Conservation (phyloP, 2,329 filamentous ascomycete species). For the Karstenula rhodostoma region DNA sequence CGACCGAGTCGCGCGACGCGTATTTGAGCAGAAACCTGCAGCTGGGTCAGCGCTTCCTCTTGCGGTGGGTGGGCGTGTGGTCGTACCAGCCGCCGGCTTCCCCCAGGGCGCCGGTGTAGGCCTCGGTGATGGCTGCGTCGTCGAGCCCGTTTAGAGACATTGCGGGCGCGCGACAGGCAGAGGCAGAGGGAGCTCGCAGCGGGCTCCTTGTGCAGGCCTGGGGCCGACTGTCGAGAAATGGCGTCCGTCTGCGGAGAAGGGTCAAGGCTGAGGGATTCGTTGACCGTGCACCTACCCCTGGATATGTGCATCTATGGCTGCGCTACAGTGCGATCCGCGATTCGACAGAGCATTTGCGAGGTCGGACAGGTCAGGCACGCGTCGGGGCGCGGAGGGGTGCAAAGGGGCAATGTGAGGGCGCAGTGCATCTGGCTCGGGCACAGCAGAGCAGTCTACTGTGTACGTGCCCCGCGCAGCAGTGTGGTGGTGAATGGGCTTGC, state of each 20-base stretch:
- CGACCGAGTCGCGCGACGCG: constrained; percentile 84
- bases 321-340: constrained; percentile 1
- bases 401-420: neutral
- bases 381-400: neutral
- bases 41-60: constrained; percentile 32
- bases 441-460: neutral
- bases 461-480: neutral
- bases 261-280: neutral
- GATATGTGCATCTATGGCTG: neutral
- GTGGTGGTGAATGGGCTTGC: neutral
- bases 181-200: constrained; percentile 17
- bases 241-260: constrained; percentile 9
- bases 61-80: constrained; percentile 20
- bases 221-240: constrained; percentile 19
- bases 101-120: constrained; percentile 78
- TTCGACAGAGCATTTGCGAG: neutral
- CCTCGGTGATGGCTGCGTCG: constrained; percentile 79
- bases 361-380: neutral
- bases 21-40: constrained; percentile 94
- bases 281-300: constrained; percentile 10
- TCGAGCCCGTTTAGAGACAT: constrained; percentile 99
- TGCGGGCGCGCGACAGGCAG: constrained; percentile 23
- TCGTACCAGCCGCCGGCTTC: constrained; percentile 95
- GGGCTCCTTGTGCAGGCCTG: constrained; percentile 19
- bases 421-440: neutral